phyloP scores from a whole-genome alignment of 78 protist genomes.

The Mastigamoeba balamuthi region DNA sequence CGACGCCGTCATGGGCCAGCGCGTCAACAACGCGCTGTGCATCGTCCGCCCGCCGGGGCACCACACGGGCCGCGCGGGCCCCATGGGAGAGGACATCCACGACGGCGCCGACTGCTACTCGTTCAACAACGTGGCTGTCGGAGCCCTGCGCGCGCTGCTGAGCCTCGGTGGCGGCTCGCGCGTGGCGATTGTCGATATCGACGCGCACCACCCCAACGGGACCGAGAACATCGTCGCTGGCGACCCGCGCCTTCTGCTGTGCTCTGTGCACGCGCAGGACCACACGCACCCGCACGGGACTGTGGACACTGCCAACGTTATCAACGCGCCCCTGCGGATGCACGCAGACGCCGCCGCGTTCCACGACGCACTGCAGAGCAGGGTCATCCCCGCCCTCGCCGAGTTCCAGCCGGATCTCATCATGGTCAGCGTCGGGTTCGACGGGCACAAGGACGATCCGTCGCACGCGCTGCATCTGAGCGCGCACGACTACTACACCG shows the following conservation, averaged over 20 bases:
- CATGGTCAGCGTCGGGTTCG: neutral
- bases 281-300: neutral
- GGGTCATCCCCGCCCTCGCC: neutral
- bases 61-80: neutral
- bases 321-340: neutral
- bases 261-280: neutral
- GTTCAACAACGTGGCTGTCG: neutral
- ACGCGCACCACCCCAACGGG: neutral
- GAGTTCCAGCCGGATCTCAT: neutral
- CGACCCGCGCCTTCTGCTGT: neutral
- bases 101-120: neutral
- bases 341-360: neutral
- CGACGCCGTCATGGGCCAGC: neutral
- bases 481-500: neutral
- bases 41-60: neutral
- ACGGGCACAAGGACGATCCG: neutral
- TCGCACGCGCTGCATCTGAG: neutral
- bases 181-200: neutral
- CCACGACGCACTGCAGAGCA: neutral
- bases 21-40: neutral
- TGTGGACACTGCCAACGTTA: neutral
- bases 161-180: neutral
- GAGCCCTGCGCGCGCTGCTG: neutral
- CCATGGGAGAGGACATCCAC: neutral
- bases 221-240: neutral